Conservation (phyloP, 148 eudicot species). For the Pharnaceum exiguum region DNA sequence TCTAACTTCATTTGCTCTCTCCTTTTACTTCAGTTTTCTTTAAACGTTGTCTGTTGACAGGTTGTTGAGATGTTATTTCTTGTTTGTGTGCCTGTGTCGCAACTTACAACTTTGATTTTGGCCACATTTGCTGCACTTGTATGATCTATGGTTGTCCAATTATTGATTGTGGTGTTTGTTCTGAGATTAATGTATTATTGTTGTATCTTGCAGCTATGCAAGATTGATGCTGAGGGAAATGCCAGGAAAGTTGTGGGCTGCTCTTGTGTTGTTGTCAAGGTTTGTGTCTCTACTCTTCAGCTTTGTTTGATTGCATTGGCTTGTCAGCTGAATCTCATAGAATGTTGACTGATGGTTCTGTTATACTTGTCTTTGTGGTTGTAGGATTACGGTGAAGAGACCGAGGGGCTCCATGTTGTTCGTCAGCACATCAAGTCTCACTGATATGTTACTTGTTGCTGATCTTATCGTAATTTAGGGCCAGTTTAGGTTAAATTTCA, state of each 20-base stretch:
- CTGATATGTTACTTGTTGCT: not conserved
- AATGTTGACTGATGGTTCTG: not conserved
- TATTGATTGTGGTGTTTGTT: too few relatives aligned
- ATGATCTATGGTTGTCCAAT: too few relatives aligned
- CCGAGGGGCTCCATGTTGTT: slow-evolving; percentile 21
- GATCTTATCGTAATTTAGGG: not conserved
- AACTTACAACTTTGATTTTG: too few relatives aligned
- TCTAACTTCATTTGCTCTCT: not conserved
- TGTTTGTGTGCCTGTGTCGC: not conserved
- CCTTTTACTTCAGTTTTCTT: not conserved
- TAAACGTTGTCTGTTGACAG: too few relatives aligned
- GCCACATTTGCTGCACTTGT: too few relatives aligned
- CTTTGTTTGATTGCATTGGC: not conserved
- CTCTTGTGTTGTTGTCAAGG: slow-evolving; percentile 29
- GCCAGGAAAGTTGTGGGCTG: slow-evolving; percentile 34
- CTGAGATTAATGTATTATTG: not conserved
- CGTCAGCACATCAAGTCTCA: slow-evolving; percentile 27
- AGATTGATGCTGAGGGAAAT: slow-evolving; percentile 29
- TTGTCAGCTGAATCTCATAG: not conserved
- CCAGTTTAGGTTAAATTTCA: not conserved
- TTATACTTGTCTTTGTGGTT: not conserved
- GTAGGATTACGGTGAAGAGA: slow-evolving; percentile 25
- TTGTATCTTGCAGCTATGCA: slow-evolving; percentile 28
- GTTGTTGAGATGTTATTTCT: not conserved
- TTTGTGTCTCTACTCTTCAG: not conserved